Evolutionary conservation across 2,329 filamentous ascomycete genomes (phyloP).

Genomic region (Cryphonectria japonica): DNA sequence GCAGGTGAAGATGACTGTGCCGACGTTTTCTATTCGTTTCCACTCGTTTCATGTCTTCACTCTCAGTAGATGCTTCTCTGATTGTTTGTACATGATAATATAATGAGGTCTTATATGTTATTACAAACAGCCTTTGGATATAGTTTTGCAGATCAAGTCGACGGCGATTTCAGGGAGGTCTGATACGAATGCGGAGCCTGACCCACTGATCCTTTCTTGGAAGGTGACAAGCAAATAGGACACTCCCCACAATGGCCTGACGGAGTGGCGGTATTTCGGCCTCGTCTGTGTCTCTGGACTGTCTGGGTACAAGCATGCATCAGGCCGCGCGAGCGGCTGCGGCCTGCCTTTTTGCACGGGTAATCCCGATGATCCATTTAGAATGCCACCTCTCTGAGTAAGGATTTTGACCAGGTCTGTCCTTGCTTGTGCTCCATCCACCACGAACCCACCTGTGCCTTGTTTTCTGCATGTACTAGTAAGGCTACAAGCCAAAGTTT

Average conservation of each 20-base stretch:
- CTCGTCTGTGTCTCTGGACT: neutral
- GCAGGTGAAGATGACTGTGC: neutral
- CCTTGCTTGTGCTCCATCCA: neutral
- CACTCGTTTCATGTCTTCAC: neutral
- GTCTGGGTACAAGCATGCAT: neutral
- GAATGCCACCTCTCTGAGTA: neutral
- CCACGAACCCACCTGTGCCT: neutral
- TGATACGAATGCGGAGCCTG: constrained; percentile 1
- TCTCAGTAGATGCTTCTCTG: neutral
- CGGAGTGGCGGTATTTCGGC: neutral
- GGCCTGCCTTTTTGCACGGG: neutral
- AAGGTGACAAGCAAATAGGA: neutral
- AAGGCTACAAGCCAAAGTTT: neutral
- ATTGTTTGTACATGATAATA: neutral
- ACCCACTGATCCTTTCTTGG: neutral
- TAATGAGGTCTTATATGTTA: neutral
- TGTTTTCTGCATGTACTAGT: neutral
- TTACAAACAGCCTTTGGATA: neutral
- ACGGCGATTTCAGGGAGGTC: neutral
- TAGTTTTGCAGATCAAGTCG: neutral
- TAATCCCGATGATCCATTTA: neutral
- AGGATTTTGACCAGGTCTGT: neutral
- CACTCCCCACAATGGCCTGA: neutral
- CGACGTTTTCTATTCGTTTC: neutral
- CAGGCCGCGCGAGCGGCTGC: neutral